These are phyloP conservation scores for Cladorrhinum samala DNA, from an alignment of 495 filamentous ascomycete species.

Conservation along the genomic window DNA sequence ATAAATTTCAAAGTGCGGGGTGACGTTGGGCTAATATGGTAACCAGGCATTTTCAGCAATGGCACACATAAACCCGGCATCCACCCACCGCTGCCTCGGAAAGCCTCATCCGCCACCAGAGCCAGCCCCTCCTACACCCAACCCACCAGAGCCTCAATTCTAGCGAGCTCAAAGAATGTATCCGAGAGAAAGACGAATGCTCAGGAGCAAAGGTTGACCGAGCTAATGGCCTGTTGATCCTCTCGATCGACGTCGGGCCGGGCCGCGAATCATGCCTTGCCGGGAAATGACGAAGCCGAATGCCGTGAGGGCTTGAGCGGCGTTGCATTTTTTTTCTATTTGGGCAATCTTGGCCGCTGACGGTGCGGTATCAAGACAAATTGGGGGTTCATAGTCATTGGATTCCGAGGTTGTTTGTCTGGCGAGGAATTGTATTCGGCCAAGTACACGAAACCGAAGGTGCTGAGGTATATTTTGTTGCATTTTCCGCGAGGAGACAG, in stretches of 20 bases:
- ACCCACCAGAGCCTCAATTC: constrained; percentile 23
- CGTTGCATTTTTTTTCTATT: not conserved
- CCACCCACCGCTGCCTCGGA: not conserved
- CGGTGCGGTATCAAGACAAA: not conserved
- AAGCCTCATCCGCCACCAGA: constrained; percentile 26
- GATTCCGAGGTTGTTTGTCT: not conserved
- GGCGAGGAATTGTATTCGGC: too few species aligned
- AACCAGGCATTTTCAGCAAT: constrained; percentile 4
- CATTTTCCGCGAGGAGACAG: too few species aligned
- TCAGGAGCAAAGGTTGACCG: not conserved
- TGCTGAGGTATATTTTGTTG: not conserved
- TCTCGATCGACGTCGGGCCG: constrained; percentile 22
- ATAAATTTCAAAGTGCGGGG: not conserved
- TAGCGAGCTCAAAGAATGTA: not conserved
- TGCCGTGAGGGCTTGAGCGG: not conserved
- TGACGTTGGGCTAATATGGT: constrained; percentile 1
- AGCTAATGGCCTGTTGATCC: constrained; percentile 14
- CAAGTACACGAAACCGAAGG: not conserved
- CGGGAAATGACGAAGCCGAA: constrained; percentile 5
- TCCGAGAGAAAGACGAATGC: not conserved
- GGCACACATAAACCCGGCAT: constrained; percentile 3
- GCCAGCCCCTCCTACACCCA: constrained; percentile 25
- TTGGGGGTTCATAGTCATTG: not conserved
- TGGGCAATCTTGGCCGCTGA: not conserved
- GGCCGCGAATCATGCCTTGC: constrained; percentile 14